A percentile compares a stretch with the other conserved stretches of the same genome.
These are phyloP conservation scores for Ceratobasidium sp. DNA, from an alignment of 1,284 basidiomycete genomes.

Conservation along the genomic window DNA sequence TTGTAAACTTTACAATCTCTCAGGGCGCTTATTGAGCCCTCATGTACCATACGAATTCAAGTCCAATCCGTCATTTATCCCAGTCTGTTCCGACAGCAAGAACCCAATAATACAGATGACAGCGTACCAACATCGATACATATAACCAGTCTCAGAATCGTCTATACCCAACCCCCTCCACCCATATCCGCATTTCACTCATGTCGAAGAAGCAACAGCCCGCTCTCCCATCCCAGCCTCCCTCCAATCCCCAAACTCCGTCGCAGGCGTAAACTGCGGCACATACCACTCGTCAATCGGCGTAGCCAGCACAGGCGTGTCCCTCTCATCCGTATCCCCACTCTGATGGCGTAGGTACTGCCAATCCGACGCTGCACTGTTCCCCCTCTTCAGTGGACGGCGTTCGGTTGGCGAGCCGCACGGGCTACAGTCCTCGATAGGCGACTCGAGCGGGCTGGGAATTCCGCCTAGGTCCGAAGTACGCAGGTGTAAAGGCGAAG, in stretches of 20 bases:
- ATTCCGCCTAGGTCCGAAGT: slow-evolving; percentile 5
- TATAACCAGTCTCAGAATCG: slow-evolving; percentile 1
- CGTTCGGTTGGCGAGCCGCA: not conserved
- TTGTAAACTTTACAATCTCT: no score
- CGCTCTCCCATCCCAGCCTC: not conserved
- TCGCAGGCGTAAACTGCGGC: slow-evolving; percentile 37
- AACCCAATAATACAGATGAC: slow-evolving; percentile 3
- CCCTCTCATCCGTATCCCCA: slow-evolving; percentile 33
- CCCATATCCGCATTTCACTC: not conserved
- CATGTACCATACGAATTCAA: slow-evolving; percentile 8
- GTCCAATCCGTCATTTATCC: slow-evolving; percentile 1
- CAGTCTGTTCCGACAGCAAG: not conserved
- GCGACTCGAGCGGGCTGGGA: slow-evolving; percentile 29
- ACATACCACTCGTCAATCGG: slow-evolving; percentile 43
- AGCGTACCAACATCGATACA: slow-evolving; percentile 38
- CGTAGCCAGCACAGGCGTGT: slow-evolving; percentile 36
- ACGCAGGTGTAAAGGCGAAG: not conserved
- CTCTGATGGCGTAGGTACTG: slow-evolving; percentile 37
- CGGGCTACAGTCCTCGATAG: not conserved
- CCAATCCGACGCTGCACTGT: slow-evolving; percentile 26
- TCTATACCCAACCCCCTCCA: not conserved
- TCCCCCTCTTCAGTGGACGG: not conserved
- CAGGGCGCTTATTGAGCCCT: no score
- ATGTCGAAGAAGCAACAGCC: not conserved
- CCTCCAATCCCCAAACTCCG: slow-evolving; percentile 16